These are phyloP conservation scores for Ascoidea rubescens DNA, from an alignment of 805 yeast genomes.

Conservation along the genomic window DNA sequence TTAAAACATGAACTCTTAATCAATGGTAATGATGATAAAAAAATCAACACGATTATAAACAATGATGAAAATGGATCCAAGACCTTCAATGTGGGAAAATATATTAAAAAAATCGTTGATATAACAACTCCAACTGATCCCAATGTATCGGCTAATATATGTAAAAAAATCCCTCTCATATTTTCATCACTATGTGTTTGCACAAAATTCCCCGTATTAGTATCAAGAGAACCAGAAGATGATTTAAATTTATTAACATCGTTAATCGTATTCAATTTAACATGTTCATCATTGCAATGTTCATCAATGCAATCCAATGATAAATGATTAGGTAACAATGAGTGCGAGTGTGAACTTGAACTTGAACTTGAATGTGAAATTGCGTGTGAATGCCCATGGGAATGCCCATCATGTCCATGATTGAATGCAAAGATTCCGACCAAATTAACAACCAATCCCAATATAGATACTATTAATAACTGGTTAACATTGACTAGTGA, in stretches of 20 bases:
- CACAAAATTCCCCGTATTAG: no score
- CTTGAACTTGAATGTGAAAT: constrained; percentile 16
- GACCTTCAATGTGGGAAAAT: constrained; percentile 56
- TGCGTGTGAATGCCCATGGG: constrained; percentile 20
- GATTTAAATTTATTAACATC: not conserved
- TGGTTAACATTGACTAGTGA: constrained; percentile 69
- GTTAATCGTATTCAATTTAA: constrained; percentile 2
- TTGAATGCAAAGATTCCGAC: constrained; percentile 92
- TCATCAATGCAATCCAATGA: constrained; percentile 6
- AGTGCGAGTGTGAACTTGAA: constrained; percentile 11
- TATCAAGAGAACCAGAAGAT: no score
- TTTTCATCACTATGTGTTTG: constrained; percentile 35
- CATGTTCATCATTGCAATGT: constrained; percentile 8
- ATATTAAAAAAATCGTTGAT: constrained; percentile 65
- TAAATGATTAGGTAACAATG: constrained; percentile 11
- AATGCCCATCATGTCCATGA: constrained; percentile 56
- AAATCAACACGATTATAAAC: constrained; percentile 68
- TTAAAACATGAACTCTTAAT: constrained; percentile 68
- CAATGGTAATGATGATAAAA: constrained; percentile 73
- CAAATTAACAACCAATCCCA: constrained; percentile 79
- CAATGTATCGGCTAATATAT: constrained; percentile 86
- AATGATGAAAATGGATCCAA: constrained; percentile 91
- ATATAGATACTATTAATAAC: constrained; percentile 64
- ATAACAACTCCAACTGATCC: constrained; percentile 97
- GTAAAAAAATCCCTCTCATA: constrained; percentile 89